Conservation (phyloP, 768 basidiomycete genomes). For the Termitomyces sp. region DNA sequence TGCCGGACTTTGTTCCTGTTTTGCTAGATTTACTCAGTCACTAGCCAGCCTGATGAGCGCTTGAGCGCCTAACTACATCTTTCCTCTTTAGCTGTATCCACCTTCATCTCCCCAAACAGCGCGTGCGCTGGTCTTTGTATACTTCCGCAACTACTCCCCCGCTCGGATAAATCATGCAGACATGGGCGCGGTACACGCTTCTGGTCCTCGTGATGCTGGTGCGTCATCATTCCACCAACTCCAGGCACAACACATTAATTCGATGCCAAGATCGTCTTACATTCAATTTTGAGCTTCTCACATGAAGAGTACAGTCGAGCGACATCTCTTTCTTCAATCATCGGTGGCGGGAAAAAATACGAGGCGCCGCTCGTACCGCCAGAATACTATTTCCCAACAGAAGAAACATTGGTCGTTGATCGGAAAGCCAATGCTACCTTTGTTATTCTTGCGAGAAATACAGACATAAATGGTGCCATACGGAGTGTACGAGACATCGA, state of each 20-base stretch:
- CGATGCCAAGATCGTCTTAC: slow-evolving; percentile 25
- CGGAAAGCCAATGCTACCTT: slow-evolving; percentile 33
- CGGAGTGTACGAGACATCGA: slow-evolving; percentile 71
- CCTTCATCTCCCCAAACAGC: background rate
- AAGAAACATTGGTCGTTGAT: slow-evolving; percentile 8
- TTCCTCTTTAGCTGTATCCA: background rate
- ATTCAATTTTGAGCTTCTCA: slow-evolving; percentile 38
- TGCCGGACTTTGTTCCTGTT: background rate
- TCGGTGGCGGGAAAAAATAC: slow-evolving; percentile 10
- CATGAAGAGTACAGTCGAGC: slow-evolving; percentile 39
- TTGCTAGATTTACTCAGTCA: background rate
- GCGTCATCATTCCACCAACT: slow-evolving; percentile 3
- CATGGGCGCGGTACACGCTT: slow-evolving; percentile 13
- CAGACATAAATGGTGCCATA: slow-evolving; percentile 53
- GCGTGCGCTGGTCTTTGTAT: background rate
- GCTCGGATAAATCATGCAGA: slow-evolving; percentile 9
- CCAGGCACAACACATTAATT: background rate
- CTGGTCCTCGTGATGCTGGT: slow-evolving; percentile 14
- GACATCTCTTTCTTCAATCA: slow-evolving; percentile 31
- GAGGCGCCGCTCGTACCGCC: slow-evolving; percentile 23
- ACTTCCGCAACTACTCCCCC: background rate
- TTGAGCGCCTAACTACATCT: background rate
- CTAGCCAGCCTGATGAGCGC: too few species aligned
- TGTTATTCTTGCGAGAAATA: slow-evolving; percentile 57
- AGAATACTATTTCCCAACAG: slow-evolving; percentile 14